Evolutionary conservation across 352 stramenopile genomes (phyloP), one percentile per base, ranked within the genome.

Genomic region (Pythium periplocum): DNA sequence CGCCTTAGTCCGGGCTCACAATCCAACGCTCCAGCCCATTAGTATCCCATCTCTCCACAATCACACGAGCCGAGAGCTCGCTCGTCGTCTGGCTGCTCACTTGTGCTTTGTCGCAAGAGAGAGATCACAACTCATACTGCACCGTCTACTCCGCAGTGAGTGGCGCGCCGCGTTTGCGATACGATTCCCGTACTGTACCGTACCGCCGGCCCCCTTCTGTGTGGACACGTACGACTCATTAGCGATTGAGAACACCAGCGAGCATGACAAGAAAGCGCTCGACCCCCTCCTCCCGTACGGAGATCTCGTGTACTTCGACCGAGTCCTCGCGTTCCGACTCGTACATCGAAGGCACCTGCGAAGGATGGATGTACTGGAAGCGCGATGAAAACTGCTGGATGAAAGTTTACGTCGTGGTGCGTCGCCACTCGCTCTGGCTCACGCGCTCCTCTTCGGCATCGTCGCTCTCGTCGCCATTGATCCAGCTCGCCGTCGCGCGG

Each of bases 351-450:
- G 58, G 45, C 32, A 38, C 57, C 31, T 54, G 84, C 38, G 63
- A 83, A 45, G 77, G 71, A 38, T 90, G 80, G 80, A 85, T 88
- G 69, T 90, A 88, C 68, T 90, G 80, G 80, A 77, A 78, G 43
- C 77, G 70, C 50, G 73, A 76, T 49, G 48, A 45, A 41, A 64
- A 77, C 51, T 85, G 71, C 66, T 90, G 80, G 80, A 75, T 83
- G 53, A 90, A 90, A 61, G 80, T 90, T 49, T 88, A 75, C 61
- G 77, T 71, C 47, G 75, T 85, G 44, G 62, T 88, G 52, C 69
- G 70, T 40, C 78, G 86, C 56, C 71, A 90, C 60, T 62, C 86
- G 48, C 54, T 90, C 43, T 90, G 75, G 71, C 73, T 90, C 50
- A 71, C 77, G 46, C 78, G 78, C 37, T 70, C 74, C 55, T 64